Conservation (phyloP, 2,329 filamentous ascomycete genomes). For the Penicillium glabrum region DNA sequence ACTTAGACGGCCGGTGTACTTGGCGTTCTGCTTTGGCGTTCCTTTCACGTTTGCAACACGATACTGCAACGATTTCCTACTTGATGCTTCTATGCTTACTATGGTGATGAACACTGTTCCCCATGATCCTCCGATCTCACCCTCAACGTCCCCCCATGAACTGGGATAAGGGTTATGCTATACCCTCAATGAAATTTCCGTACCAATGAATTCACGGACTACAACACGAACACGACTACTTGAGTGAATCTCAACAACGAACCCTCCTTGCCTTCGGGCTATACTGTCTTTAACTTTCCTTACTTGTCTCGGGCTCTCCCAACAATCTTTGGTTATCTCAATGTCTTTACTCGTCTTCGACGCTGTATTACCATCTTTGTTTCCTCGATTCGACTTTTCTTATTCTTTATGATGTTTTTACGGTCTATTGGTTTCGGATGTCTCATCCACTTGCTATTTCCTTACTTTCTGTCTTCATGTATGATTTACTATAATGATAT, state of each 20-base stretch:
- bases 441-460: neutral
- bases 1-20: neutral
- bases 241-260: neutral
- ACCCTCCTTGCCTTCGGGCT: neutral
- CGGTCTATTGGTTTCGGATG: neutral
- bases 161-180: neutral
- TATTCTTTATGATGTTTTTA: neutral
- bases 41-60: conserved; percentile 7
- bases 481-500: conserved; percentile 6
- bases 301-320: neutral
- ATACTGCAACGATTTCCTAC: conserved; percentile 14
- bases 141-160: neutral
- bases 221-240: neutral
- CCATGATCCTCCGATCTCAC: neutral
- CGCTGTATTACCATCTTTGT: conserved; percentile 4
- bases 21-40: conserved; percentile 15
- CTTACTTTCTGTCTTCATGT: neutral
- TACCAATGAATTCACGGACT: conserved; percentile 4
- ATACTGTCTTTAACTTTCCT: conserved; percentile 3
- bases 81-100: conserved; percentile 12
- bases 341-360: neutral
- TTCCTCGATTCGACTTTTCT: neutral
- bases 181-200: neutral
- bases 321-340: neutral
- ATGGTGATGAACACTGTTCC: conserved; percentile 11